Evolutionary conservation across 1,284 basidiomycete species (phyloP).

Genomic region (Agroathelia rolfsii): DNA sequence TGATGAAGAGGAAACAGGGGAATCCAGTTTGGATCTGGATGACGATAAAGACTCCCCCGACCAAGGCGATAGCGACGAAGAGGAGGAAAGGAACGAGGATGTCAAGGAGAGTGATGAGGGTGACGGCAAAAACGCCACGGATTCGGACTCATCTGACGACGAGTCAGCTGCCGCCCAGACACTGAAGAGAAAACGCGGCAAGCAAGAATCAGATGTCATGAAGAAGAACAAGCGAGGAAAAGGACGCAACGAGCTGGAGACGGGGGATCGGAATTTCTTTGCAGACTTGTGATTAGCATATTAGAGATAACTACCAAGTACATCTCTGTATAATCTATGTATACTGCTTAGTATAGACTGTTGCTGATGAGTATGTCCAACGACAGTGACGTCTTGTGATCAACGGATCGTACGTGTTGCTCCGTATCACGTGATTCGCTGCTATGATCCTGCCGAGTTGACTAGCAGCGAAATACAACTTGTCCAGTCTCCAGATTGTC

Average conservation of each 20-base stretch:
- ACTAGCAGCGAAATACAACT: too few species aligned
- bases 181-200: slow-evolving; percentile 27
- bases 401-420: too few species aligned
- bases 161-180: slow-evolving; percentile 21
- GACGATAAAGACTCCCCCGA: slow-evolving; percentile 18
- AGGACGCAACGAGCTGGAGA: slow-evolving; percentile 25
- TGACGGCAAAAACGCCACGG: too few species aligned
- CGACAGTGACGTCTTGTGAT: too few species aligned
- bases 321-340: too few species aligned
- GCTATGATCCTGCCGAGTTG: too few species aligned
- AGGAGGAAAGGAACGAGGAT: slow-evolving; percentile 25
- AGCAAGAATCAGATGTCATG: slow-evolving; percentile 26
- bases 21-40: slow-evolving; percentile 13
- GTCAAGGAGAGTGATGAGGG: slow-evolving; percentile 28
- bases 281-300: slow-evolving; percentile 30
- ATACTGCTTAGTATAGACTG: too few species aligned
- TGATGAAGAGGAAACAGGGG: slow-evolving; percentile 13
- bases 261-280: slow-evolving; percentile 32
- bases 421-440: too few species aligned
- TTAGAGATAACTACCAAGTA: too few species aligned
- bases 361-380: too few species aligned
- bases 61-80: slow-evolving; percentile 19
- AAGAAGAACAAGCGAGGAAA: slow-evolving; percentile 22
- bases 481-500: too few species aligned
- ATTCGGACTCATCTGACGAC: slow-evolving; percentile 22